Percentiles rank a stretch among this genome's conserved stretches.
These are phyloP conservation scores for Benincasa hispida DNA, from an alignment of 306 rosid genomes.

Conservation along the genomic window DNA sequence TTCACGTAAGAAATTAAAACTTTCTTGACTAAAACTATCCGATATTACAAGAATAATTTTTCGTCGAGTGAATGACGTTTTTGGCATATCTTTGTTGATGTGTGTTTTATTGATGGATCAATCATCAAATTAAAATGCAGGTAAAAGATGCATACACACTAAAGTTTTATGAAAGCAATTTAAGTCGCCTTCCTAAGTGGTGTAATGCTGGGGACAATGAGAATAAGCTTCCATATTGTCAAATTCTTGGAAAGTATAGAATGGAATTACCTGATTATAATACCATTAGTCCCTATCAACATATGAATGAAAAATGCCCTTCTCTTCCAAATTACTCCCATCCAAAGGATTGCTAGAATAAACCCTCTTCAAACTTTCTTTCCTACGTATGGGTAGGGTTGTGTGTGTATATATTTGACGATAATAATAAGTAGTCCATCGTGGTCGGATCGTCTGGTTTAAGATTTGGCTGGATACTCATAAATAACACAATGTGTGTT, in stretches of 20 bases:
- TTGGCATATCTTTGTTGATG: not conserved
- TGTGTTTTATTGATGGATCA: too few species aligned
- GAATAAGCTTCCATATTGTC: constrained; percentile 60
- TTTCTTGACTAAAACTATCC: too few species aligned
- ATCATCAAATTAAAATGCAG: too few species aligned
- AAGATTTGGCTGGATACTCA: not conserved
- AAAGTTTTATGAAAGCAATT: constrained; percentile 56
- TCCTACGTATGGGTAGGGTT: too few species aligned
- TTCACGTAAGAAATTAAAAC: too few species aligned
- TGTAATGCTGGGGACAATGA: constrained; percentile 24
- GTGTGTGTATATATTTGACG: too few species aligned
- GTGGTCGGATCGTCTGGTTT: too few species aligned
- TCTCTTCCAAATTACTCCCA: constrained; percentile 70
- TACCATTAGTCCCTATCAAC: constrained; percentile 56
- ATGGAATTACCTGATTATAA: constrained; percentile 86
- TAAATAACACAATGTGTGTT: too few species aligned
- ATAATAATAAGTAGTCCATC: not conserved
- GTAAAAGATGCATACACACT: constrained; percentile 83
- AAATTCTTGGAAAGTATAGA: constrained; percentile 74
- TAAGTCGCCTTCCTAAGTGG: constrained; percentile 68
- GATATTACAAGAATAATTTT: too few species aligned
- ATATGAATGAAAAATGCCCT: constrained; percentile 86
- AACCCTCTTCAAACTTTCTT: not conserved
- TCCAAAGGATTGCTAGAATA: constrained; percentile 37
- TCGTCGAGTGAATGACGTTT: too few species aligned